Evolutionary conservation across 192 early-diverging fungal species (phyloP), one percentile per base, ranked within the genome.

Genomic region (Oehlia diaphana): DNA sequence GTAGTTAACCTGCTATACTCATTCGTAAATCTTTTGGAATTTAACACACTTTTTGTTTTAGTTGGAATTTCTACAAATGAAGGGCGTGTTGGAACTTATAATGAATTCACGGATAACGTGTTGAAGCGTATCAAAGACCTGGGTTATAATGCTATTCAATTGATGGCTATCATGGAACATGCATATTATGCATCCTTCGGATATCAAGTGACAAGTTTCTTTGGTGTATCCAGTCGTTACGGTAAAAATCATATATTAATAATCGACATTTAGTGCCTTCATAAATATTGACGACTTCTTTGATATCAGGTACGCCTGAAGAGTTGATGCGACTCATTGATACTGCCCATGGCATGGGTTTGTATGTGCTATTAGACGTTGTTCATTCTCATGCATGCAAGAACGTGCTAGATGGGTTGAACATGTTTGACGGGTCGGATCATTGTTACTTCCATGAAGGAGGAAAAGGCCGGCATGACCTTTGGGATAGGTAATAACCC

Each of bases 171-270:
- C 66, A 98, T 98, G 97, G 97, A 99, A 84, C 97, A 99, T 79
- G 96, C 97, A 37, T 99, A 99, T 86, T 99, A 98, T 79, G 97
- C 96, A 53, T 94, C 93, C 10, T 99, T 99, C 79, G 97, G 97
- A 3, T 99, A 99, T 84, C 97, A 99, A 82, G 97, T 99, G 69
- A 97, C 97, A 44, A 95, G 92, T 80, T 98, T 97, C 85, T 99
- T 96, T 86, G 95, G 95, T n/a, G 91, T 93, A 44, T 93, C 95
- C 72, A 93, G 91, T 83, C 93, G 97, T 42, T 98, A 94, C 81
- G 97, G 94, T 87, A 84, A 69, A 50, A 66, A 77, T 31, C 5
- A 64, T 35, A 4, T 39, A 14, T n/a, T 19, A 37, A 66, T 31
- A 47, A 53, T 66, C 5, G 70, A 79, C n/a, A 71, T 4, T 69